Evolutionary conservation across 495 filamentous ascomycete genomes (phyloP).

Genomic region (Trichoderma virens): DNA sequence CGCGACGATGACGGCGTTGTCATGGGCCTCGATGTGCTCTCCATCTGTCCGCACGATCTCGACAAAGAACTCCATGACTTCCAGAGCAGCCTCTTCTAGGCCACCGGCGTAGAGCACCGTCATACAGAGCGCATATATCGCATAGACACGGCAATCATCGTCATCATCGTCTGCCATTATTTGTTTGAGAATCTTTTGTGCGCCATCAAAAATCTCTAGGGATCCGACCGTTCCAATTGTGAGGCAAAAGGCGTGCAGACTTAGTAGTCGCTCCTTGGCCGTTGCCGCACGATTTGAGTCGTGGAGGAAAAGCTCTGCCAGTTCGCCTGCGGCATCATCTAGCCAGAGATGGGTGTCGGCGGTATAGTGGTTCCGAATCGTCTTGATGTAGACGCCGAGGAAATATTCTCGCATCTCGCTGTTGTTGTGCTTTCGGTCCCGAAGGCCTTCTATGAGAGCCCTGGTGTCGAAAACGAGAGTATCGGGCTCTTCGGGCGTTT

Average conservation of each 20-base stretch:
- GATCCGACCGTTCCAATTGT: conserved; percentile 66
- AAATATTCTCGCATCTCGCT: conserved; percentile 64
- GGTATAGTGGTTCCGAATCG: conserved; percentile 3
- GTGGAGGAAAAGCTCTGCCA: conserved; percentile 3
- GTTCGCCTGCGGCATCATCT: conserved; percentile 1
- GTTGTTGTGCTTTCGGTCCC: conserved; percentile 80
- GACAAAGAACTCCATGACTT: conserved; percentile 74
- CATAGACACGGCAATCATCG: conserved; percentile 56
- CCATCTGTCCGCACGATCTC: conserved; percentile 87
- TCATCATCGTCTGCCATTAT: conserved; percentile 64
- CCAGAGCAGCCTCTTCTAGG: conserved; percentile 57
- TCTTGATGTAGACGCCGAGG: conserved; percentile 1
- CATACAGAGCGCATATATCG: conserved; percentile 67
- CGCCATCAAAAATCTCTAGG: conserved; percentile 60
- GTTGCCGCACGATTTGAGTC: conserved; percentile 42
- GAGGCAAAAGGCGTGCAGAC: conserved; percentile 67
- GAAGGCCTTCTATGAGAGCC: conserved; percentile 57
- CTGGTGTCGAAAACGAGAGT: background rate
- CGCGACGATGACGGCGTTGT: conserved; percentile 67
- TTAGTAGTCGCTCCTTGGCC: conserved; percentile 63
- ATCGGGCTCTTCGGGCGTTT: conserved; percentile 49
- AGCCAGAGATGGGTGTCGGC: conserved; percentile 5
- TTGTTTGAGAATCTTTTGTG: conserved; percentile 56
- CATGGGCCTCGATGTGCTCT: conserved; percentile 60
- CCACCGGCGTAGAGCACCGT: conserved; percentile 76